phyloP scores from a whole-genome alignment of 2,329 filamentous ascomycete species.

The Endoconidiophora laricicola region DNA sequence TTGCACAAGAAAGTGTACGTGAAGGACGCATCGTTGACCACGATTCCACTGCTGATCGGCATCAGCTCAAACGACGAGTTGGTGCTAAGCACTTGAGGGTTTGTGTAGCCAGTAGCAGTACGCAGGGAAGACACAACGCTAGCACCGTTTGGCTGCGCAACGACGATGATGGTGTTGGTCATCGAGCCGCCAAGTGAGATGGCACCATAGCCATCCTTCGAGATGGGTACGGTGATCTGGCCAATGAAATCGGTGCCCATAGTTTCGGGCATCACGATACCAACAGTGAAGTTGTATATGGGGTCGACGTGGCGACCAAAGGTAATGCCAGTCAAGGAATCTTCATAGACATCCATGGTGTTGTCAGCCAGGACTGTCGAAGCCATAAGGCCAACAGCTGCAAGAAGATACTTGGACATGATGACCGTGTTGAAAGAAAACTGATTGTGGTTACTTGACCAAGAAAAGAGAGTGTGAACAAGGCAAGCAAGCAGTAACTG shows the following conservation, averaged over 20 bases:
- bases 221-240: conserved; percentile 30
- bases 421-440: background rate
- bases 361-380: conserved; percentile 2
- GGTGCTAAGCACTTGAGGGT: conserved; percentile 27
- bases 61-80: conserved; percentile 23
- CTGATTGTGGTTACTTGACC: background rate
- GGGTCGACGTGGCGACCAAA: conserved; percentile 22
- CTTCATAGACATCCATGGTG: conserved; percentile 21
- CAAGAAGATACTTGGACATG: conserved; percentile 8
- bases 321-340: conserved; percentile 29
- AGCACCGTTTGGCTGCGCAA: conserved; percentile 32
- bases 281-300: conserved; percentile 28
- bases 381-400: conserved; percentile 3
- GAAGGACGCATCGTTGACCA: conserved; percentile 34
- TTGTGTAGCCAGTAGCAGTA: conserved; percentile 26
- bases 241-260: conserved; percentile 35
- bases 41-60: conserved; percentile 34
- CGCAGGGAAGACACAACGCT: conserved; percentile 21
- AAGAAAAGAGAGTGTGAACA: background rate
- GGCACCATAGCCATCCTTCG: conserved; percentile 28
- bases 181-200: conserved; percentile 30
- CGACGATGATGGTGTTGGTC: conserved; percentile 30
- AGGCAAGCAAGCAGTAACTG: background rate
- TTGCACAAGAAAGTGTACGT: conserved; percentile 37
- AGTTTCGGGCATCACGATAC: conserved; percentile 33